phyloP scores from a whole-genome alignment of 495 filamentous ascomycete species.

The Tuber melanosporum region DNA sequence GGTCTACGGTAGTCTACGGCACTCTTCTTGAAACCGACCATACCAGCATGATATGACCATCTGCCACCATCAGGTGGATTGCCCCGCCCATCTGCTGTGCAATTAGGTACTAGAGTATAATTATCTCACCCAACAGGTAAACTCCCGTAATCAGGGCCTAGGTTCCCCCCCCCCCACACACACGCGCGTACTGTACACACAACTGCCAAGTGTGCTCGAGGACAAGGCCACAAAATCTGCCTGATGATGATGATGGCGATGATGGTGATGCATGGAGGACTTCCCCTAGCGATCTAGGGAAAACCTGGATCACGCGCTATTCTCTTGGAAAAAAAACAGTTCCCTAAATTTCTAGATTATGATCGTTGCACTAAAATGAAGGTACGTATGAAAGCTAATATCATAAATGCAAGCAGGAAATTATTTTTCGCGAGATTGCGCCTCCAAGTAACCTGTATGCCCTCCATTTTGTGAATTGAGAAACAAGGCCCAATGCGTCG shows the following conservation, averaged over 20 bases:
- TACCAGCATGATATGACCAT: background rate
- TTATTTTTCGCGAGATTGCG: too few species aligned
- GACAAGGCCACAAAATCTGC: background rate
- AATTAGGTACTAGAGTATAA: background rate
- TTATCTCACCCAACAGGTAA: background rate
- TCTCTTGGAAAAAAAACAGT: too few species aligned
- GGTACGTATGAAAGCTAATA: too few species aligned
- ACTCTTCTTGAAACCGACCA: background rate
- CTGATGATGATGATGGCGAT: background rate
- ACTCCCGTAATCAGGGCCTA: background rate
- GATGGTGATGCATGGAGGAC: background rate
- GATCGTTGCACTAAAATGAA: too few species aligned
- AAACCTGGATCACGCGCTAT: too few species aligned
- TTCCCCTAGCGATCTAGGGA: too few species aligned
- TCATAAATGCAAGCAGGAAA: too few species aligned
- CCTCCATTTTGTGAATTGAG: too few species aligned
- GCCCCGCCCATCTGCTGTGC: background rate
- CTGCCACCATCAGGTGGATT: background rate
- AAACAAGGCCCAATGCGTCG: too few species aligned
- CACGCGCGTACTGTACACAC: background rate
- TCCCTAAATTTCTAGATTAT: too few species aligned
- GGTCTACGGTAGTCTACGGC: background rate
- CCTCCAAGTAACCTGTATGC: background rate
- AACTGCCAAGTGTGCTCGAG: background rate
- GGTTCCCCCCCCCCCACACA: background rate